Evolutionary conservation across 176 grass and related monocot genomes (phyloP), one percentile per base, ranked within the genome.

Genomic region (Carex cristatella): DNA sequence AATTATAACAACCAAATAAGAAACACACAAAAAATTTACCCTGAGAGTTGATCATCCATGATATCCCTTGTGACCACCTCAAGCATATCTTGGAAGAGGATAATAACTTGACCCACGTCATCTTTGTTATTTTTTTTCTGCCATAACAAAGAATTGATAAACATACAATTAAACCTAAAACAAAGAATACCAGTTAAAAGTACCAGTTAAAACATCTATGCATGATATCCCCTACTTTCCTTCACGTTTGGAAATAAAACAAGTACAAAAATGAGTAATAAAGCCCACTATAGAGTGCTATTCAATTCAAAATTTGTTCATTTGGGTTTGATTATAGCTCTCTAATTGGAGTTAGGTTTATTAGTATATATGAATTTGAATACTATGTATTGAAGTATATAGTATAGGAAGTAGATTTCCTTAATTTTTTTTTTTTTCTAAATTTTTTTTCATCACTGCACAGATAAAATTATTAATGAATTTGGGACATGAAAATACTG

Each of bases 81-180:
- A 90, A 90, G 93, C 96, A 99, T 99, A 89, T 99, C 96, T 91
- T 95, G 96, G 49, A 99, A 99, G 83, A 95, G 87, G 91, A 99
- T 95, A 61, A 94, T 92, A 11, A 99, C 93, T 79, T 94, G 89
- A 53, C 85, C 88, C 79, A 90, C 82, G 58, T 94, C 96, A 51
- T 94, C 93, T 73, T 91, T 62, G 61, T 89, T 99, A 76, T 99
- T 99, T n/a, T 57, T 88, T 89, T 93, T 94, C 93, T 99, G 87
- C 61, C 77, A 51, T 46, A 59, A 88, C 61, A 91, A 48, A 86
- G 31, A 88, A 84, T 46, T 80, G 58, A 68, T 65, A 72, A 83
- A 88, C 53, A 89, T 40, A 48, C 60, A 10, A 51, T 51, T 51
- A 49, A 48, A 10, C 7, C 46, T 49, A 49, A 10, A 10, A 49